Base-by-base conservation (phyloP, 1,284 basidiomycete species). In the Puccinia horiana region DNA sequence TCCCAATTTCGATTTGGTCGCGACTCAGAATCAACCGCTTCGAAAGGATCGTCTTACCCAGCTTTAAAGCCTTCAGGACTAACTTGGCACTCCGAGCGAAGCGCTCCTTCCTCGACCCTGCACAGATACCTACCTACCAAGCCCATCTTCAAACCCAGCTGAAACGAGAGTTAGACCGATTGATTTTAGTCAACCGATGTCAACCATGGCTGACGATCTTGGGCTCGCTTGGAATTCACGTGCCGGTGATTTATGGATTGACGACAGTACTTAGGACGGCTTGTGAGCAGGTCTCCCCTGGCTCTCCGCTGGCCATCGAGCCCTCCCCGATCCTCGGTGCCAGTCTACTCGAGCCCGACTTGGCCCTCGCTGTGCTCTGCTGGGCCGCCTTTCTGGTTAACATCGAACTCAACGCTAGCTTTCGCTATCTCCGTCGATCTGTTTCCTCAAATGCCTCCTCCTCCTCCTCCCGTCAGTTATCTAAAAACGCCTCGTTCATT, bases 1-100 rank as follows among this genome's bases (percentile, higher is more conserved):
- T 94, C 6, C 94, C 94, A 26, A 89, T 93, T 83, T 91, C 92
- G 83, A 86, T 94, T 87, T 95, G 94, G 94, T 93, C 94, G 84
- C 84, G 91, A 84, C 88, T 88, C 84, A 90, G 92, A 80, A 90
- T 91, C 84, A 90, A 90, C 87, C 89, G 90, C 83, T 89, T 91
- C 29, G 91, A 92, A 84, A 90, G 93, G 83, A 85, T 90, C 16
- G 93, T 93, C 44, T 84, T 92, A 37, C 94, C 94, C 14, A 88
- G 90, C 82, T 88, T 94, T 65, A 88, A 90, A 83, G 58, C n/a
- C 6, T 81, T 75, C 49, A 65, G 58, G 37, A 73, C 58, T 12
- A 12, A 65, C 26, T n/a, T 81, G 29, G 72, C 61, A 4, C 42
- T 49, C 9, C 37, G 35, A 29, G 80, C 80, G 37, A 81, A 81